Evolutionary conservation across 2,329 filamentous ascomycete genomes (phyloP).

Genomic region (Diaporthe amygdali): DNA sequence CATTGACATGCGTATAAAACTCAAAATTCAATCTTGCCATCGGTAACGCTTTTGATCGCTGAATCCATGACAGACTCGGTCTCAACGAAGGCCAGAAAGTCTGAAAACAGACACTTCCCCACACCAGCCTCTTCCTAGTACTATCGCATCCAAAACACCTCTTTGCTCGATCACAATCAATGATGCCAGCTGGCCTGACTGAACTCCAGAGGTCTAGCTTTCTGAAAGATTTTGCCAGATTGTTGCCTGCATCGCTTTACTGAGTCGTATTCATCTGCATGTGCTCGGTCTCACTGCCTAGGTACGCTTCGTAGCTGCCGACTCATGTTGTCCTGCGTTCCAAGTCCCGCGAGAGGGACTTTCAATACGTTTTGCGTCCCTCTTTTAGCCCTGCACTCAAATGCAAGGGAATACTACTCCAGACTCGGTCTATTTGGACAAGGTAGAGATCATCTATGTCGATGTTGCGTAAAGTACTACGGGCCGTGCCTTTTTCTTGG

Average conservation of each 20-base stretch:
- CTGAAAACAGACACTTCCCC: too few relatives aligned
- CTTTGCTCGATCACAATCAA: background rate
- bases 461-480: background rate
- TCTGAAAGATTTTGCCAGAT: too few relatives aligned
- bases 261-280: background rate
- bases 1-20: too few relatives aligned
- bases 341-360: background rate
- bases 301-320: too few relatives aligned
- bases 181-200: background rate
- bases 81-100: too few relatives aligned
- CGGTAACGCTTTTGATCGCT: too few relatives aligned
- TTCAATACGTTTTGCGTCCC: accelerated
- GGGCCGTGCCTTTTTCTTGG: background rate
- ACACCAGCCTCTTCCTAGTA: too few relatives aligned
- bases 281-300: background rate
- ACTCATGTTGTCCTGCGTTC: background rate
- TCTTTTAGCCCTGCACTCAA: background rate
- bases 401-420: too few relatives aligned
- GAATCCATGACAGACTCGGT: too few relatives aligned
- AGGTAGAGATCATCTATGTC: too few relatives aligned
- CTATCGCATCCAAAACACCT: background rate
- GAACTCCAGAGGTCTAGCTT: background rate
- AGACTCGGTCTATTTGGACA: background rate
- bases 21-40: too few relatives aligned
- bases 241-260: background rate